A percentile compares a stretch with the other conserved stretches of the same genome.
phyloP scores from a whole-genome alignment of 768 basidiomycete species.

The Suillus decipiens region DNA sequence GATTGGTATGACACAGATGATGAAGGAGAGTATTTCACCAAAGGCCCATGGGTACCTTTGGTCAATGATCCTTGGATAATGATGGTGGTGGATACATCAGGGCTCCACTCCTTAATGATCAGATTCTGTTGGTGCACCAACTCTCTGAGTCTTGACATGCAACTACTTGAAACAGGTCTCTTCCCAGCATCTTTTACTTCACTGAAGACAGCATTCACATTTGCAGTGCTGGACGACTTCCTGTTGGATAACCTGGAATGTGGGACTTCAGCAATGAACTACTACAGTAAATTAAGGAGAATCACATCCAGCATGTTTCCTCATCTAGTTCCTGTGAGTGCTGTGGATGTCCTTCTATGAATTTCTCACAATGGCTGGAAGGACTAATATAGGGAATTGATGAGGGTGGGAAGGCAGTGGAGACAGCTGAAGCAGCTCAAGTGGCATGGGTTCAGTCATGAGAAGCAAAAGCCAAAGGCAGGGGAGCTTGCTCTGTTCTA shows the following conservation, averaged over 20 bases:
- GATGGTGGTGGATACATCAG: not conserved
- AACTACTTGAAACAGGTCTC: not conserved
- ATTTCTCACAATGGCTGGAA: not conserved
- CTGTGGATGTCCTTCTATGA: not conserved
- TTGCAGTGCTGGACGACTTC: conserved; percentile 4
- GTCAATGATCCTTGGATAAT: not conserved
- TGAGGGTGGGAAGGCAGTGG: not conserved
- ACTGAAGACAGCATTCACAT: conserved; percentile 1
- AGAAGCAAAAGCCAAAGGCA: not conserved
- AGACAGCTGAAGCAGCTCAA: not conserved
- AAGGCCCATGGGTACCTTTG: not conserved
- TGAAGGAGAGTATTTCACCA: too few relatives aligned
- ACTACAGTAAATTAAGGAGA: conserved; percentile 13
- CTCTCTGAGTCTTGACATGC: not conserved
- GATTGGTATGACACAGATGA: too few relatives aligned
- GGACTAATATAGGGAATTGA: not conserved
- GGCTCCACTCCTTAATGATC: not conserved
- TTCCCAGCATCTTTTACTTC: conserved; percentile 8
- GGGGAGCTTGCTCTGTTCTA: conserved; percentile 23
- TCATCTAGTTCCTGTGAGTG: not conserved
- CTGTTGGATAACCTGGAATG: conserved; percentile 14
- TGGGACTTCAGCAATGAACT: conserved; percentile 17
- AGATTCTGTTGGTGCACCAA: not conserved
- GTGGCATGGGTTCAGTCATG: not conserved
- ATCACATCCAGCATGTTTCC: not conserved